phyloP scores from a whole-genome alignment of 257 asterid genomes.

The Solanum pinnatisectum region DNA sequence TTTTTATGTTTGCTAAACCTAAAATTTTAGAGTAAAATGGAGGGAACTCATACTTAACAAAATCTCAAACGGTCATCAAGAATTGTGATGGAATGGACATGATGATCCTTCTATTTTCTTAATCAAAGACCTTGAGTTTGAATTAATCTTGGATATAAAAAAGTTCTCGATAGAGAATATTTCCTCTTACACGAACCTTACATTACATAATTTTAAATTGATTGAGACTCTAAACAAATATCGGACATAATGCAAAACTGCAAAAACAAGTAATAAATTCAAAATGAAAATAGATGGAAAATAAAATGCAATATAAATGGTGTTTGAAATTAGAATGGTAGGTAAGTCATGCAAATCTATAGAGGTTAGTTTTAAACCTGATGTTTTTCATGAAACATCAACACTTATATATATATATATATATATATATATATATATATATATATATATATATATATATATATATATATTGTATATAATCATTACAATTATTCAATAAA shows the following conservation, averaged over 20 bases:
- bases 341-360: conserved; percentile 36
- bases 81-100: too few relatives aligned
- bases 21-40: background rate
- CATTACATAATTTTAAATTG: background rate
- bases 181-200: rapidly evolving
- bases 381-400: background rate
- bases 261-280: background rate
- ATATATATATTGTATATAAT: background rate
- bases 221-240: background rate
- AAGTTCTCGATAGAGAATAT: rapidly evolving
- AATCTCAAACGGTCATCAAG: too few relatives aligned
- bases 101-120: background rate
- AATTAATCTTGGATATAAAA: background rate
- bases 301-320: background rate
- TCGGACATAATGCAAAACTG: background rate
- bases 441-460: background rate
- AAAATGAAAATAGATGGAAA: background rate
- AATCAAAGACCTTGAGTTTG: background rate
- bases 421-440: background rate
- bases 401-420: background rate
- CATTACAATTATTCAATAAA: background rate
- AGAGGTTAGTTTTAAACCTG: background rate
- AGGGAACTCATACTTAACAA: background rate
- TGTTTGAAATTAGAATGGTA: background rate
- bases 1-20: too few relatives aligned